Base-by-base conservation (phyloP, 768 basidiomycete genomes). In the Xerocomellus dryophilus region DNA sequence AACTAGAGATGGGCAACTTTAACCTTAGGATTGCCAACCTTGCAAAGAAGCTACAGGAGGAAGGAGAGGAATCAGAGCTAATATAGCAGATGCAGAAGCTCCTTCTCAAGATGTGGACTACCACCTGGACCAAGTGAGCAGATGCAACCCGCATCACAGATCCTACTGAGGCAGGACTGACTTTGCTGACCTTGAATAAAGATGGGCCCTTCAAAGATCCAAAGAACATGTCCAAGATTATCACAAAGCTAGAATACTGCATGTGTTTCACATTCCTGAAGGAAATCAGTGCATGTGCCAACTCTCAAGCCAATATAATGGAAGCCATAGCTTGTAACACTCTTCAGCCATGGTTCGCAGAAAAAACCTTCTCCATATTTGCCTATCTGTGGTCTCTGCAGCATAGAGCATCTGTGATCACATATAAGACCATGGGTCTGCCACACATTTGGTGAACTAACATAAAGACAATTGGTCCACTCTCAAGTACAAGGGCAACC, bases 181-280 rank as follows among this genome's bases (percentile, higher is more conserved):
- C 56, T 0, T 1, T 49, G 0, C 0, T 53, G 18, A 57, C 40
- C 0, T 1, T 59, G 0, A 43, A 50, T 1, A 7, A n/a, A 0
- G 41, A 43, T 21, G 54, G 65, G 0, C 55, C 60, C 6, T 64
- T 67, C 14, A 71, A 67, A 8, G 35, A 53, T 17, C 38, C 31
- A 7, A 43, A 42, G 23, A n/a, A 34, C 5, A 25, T 43, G 51
- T 64, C 53, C 12, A 17, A 0, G 0, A 54, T 44, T 15, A 64
- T 47, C 23, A 57, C 58, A 12, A 58, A 53, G 14, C 14, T 62
- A 0, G 18, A 45, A 3, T 58, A 58, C 4, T 61, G 60, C 35
- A 61, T 61, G 44, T 20, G 42, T 0, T 18, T 61, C 7, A 46
- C 53, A 0, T 58, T 56, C 20, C 25, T 62, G 0, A 21, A 2